Evolutionary conservation across 164 flowering plant genomes (phyloP).

Genomic region (Umbilicus rupestris): DNA sequence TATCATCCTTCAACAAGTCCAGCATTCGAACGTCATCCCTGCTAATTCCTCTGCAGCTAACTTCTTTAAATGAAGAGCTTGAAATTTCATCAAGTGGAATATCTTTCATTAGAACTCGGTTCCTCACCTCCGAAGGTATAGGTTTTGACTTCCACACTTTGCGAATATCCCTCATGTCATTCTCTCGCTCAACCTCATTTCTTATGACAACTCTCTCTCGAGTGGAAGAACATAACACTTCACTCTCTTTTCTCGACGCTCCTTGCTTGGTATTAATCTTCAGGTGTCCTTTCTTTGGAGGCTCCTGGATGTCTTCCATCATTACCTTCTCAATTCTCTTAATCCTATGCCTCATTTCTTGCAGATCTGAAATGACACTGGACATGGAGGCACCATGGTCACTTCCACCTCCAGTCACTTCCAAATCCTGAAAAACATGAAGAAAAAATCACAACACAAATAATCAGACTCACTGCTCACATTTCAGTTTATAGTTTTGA

Average conservation of each 20-base stretch:
- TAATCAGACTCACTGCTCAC: no score
- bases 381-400: background rate
- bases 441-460: no score
- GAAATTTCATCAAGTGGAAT: slow-evolving; percentile 78
- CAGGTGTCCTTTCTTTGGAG: slow-evolving; percentile 18
- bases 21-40: slow-evolving; percentile 33
- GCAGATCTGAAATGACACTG: slow-evolving; percentile 41
- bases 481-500: no score
- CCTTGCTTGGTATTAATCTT: slow-evolving; percentile 19
- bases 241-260: slow-evolving; percentile 23
- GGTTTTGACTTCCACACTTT: slow-evolving; percentile 21
- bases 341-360: slow-evolving; percentile 39
- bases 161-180: slow-evolving; percentile 15
- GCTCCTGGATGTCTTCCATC: slow-evolving; percentile 31
- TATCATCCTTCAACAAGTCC: slow-evolving; percentile 1
- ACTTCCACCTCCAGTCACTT: background rate
- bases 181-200: background rate
- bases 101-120: slow-evolving; percentile 49
- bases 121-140: slow-evolving; percentile 21
- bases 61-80: slow-evolving; percentile 24
- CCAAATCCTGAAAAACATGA: background rate
- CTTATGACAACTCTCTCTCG: slow-evolving; percentile 12
- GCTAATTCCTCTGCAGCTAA: slow-evolving; percentile 20
- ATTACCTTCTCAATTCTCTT: slow-evolving; percentile 48
- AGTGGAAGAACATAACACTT: slow-evolving; percentile 19